Evolutionary conservation across 176 grass and related monocot species (phyloP).

Genomic region (Lolium multiflorum): DNA sequence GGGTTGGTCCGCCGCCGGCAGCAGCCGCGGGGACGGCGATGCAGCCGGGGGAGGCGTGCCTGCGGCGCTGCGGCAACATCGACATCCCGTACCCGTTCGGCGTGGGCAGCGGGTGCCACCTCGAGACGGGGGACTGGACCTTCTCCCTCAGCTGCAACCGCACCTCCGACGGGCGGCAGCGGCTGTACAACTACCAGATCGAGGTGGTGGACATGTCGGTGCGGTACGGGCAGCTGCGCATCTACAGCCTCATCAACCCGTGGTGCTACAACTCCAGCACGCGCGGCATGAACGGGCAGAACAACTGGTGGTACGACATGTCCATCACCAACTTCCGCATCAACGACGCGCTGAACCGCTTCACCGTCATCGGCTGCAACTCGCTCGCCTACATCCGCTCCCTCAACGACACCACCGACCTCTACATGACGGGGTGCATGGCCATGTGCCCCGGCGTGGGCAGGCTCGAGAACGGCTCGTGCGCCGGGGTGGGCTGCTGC

Average conservation of each 20-base stretch:
- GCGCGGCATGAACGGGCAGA: neutral
- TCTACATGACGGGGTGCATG: slow-evolving; percentile 64
- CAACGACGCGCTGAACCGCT: slow-evolving; percentile 63
- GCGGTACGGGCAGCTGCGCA: slow-evolving; percentile 39
- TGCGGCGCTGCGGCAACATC: slow-evolving; percentile 54
- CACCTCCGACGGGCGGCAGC: neutral
- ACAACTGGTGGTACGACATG: slow-evolving; percentile 55
- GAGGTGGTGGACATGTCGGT: slow-evolving; percentile 59
- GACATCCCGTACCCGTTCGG: slow-evolving; percentile 85
- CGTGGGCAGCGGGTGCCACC: slow-evolving; percentile 59
- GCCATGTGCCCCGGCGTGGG: slow-evolving; percentile 45
- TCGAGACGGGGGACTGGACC: slow-evolving; percentile 60
- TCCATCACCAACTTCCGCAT: slow-evolving; percentile 60
- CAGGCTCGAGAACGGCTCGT: slow-evolving; percentile 41
- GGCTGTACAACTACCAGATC: slow-evolving; percentile 57
- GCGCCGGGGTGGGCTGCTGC: slow-evolving; percentile 82
- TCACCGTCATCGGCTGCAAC: slow-evolving; percentile 80
- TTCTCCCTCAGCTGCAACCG: slow-evolving; percentile 58
- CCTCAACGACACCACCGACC: slow-evolving; percentile 5
- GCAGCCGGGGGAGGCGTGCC: slow-evolving; percentile 45
- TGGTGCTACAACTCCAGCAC: slow-evolving; percentile 63
- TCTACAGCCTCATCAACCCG: slow-evolving; percentile 49
- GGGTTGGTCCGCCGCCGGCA: neutral
- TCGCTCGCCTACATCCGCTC: slow-evolving; percentile 57
- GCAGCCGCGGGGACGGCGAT: slow-evolving; percentile 23